Conservation (phyloP, 345 rosid genomes). For the Eucalyptus virginea region DNA sequence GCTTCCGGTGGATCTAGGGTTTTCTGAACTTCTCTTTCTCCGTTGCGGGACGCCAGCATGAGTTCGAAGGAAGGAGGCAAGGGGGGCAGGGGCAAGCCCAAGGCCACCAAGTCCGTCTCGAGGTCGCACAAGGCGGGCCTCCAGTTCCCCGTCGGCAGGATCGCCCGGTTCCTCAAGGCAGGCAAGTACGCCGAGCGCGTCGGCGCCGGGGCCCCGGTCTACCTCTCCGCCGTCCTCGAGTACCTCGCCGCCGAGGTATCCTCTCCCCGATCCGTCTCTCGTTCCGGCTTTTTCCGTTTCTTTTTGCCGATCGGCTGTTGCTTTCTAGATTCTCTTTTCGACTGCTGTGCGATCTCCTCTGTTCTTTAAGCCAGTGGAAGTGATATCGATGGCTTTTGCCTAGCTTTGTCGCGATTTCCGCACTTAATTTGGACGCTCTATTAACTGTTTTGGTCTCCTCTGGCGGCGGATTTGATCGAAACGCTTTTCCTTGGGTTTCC, state of each 20-base stretch:
- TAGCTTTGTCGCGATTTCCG: background rate
- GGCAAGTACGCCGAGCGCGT: slow-evolving; percentile 1
- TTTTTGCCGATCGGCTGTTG: background rate
- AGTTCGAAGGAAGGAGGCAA: background rate
- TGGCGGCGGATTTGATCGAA: background rate
- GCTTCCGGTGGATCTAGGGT: background rate
- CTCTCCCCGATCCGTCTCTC: background rate
- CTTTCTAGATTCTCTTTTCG: background rate
- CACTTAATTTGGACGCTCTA: background rate
- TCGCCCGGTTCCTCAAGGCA: background rate
- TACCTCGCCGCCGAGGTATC: background rate
- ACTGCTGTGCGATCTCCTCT: background rate
- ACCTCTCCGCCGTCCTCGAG: background rate
- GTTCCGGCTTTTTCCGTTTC: background rate
- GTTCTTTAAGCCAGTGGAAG: background rate
- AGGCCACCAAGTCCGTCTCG: background rate
- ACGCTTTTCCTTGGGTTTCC: background rate
- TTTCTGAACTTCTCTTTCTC: background rate
- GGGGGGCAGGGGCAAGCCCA: background rate
- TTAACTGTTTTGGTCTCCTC: background rate
- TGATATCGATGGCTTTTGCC: background rate
- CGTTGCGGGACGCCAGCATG: background rate
- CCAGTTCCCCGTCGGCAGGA: slow-evolving; percentile 1
- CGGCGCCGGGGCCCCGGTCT: background rate
- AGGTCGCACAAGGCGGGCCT: background rate